Evolutionary conservation across 208 protist species (phyloP).

Genomic region (Crithidia fasciculata): DNA sequence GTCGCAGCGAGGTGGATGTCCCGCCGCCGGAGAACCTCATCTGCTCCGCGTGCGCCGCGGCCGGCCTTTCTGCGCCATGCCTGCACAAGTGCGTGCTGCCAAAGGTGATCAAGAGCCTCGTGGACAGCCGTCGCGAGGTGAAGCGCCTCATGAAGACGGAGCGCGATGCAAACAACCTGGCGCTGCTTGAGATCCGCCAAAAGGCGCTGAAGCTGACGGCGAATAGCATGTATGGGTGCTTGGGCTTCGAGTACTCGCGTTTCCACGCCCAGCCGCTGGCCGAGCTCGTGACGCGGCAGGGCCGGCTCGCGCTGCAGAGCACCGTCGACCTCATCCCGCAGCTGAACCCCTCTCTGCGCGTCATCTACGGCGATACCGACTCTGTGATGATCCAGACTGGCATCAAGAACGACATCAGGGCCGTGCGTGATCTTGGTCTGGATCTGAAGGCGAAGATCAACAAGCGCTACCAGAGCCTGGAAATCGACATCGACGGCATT

Average conservation of each 20-base stretch:
- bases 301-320: slow-evolving; percentile 94
- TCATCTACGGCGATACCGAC: slow-evolving; percentile 99
- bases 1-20: slow-evolving; percentile 44
- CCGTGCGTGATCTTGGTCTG: slow-evolving; percentile 89
- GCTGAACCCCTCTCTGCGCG: slow-evolving; percentile 86
- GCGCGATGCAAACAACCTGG: slow-evolving; percentile 74
- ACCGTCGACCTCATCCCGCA: slow-evolving; percentile 95
- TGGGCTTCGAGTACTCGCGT: slow-evolving; percentile 98
- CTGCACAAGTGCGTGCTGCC: slow-evolving; percentile 93
- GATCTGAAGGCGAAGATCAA: slow-evolving; percentile 97
- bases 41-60: slow-evolving; percentile 68
- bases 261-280: slow-evolving; percentile 99
- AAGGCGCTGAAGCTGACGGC: slow-evolving; percentile 98
- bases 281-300: slow-evolving; percentile 97
- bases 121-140: slow-evolving; percentile 94
- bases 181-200: slow-evolving; percentile 96
- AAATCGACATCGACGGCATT: slow-evolving; percentile 99
- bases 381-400: slow-evolving; percentile 99
- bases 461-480: slow-evolving; percentile 96
- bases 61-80: slow-evolving; percentile 71
- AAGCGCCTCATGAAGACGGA: slow-evolving; percentile 95
- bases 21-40: slow-evolving; percentile 79
- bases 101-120: slow-evolving; percentile 94
- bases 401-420: slow-evolving; percentile 85
- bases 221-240: slow-evolving; percentile 99